Percentiles rank a stretch among this genome's conserved stretches.
Conservation (phyloP, 2,329 filamentous ascomycete species). For the Exserohilum rostratum region DNA sequence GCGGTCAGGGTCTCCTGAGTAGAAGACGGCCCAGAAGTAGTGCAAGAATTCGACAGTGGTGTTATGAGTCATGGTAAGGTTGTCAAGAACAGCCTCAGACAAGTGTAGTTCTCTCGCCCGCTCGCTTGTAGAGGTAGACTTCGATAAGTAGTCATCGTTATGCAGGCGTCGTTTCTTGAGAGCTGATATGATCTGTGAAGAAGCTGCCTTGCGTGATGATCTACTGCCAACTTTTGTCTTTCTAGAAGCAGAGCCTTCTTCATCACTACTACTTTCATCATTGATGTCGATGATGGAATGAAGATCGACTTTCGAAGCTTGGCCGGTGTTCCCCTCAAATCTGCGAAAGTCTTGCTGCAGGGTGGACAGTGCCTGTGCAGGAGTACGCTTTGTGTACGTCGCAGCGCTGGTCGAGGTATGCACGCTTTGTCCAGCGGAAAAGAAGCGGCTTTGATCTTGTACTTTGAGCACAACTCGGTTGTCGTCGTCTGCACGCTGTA, state of each 20-base stretch:
- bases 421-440: conserved; percentile 60
- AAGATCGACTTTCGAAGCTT: conserved; percentile 57
- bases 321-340: conserved; percentile 37
- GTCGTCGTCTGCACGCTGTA: conserved; percentile 75
- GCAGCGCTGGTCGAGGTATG: conserved; percentile 57
- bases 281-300: conserved; percentile 70
- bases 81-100: conserved; percentile 61
- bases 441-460: conserved; percentile 84
- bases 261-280: conserved; percentile 65
- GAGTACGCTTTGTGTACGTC: conserved; percentile 72
- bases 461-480: conserved; percentile 84
- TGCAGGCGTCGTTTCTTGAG: conserved; percentile 67
- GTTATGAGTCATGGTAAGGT: conserved; percentile 78
- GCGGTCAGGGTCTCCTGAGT: conserved; percentile 83
- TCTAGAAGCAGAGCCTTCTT: conserved; percentile 64
- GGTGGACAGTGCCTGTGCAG: conserved; percentile 68
- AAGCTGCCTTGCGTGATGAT: conserved; percentile 67
- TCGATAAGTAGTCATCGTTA: conserved; percentile 50
- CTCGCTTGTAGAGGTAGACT: conserved; percentile 31
- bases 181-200: conserved; percentile 69
- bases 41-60: conserved; percentile 96
- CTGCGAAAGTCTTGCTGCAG: conserved; percentile 68
- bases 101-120: conserved; percentile 44
- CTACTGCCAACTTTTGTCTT: conserved; percentile 71
- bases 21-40: conserved; percentile 93